phyloP scores from a whole-genome alignment of 78 protist genomes.

The Planoprotostelium fungivorum region DNA sequence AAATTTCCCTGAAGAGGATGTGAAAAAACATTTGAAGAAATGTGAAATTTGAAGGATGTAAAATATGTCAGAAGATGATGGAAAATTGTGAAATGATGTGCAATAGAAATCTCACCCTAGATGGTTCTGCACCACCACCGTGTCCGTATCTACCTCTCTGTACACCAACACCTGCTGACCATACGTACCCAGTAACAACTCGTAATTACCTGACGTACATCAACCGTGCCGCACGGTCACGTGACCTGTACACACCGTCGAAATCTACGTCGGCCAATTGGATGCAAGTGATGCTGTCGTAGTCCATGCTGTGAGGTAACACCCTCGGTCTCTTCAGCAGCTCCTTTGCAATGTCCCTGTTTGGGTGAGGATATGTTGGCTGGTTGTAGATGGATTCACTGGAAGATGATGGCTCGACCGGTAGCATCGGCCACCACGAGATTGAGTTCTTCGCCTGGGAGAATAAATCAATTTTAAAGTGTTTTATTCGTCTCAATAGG shows the following conservation, averaged over 20 bases:
- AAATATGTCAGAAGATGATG: no score
- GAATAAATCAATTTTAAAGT: no score
- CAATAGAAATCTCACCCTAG: neutral
- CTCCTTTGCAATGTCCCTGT: neutral
- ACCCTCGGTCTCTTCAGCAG: neutral
- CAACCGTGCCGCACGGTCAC: neutral
- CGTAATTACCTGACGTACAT: neutral
- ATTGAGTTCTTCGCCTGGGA: neutral
- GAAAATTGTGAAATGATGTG: no score
- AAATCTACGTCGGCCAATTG: neutral
- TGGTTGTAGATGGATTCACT: neutral
- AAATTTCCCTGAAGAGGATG: no score
- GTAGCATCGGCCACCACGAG: neutral
- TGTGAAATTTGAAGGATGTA: no score
- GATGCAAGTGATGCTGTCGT: neutral
- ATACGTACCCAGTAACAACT: neutral
- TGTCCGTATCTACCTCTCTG: neutral
- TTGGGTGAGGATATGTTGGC: neutral
- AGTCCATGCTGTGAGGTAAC: neutral
- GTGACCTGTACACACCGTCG: neutral
- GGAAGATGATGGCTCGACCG: neutral
- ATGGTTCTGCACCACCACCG: neutral
- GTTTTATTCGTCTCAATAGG: no score
- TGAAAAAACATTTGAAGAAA: no score
- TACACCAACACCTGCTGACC: neutral